These are phyloP conservation scores for Aureobasidium sp. DNA, from an alignment of 2,329 filamentous ascomycete genomes.

Conservation along the genomic window DNA sequence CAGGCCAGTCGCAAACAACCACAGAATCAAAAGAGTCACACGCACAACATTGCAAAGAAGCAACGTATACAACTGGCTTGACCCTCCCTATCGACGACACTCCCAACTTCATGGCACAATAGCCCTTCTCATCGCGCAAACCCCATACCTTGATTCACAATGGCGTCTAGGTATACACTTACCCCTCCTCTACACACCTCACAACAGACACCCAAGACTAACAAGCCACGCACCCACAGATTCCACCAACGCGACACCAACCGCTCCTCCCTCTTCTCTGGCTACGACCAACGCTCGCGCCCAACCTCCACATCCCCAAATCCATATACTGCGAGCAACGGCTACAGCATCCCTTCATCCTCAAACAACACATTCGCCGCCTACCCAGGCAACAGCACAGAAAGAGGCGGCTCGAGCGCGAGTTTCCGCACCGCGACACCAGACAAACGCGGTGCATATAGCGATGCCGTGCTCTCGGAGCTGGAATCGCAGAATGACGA, in stretches of 20 bases:
- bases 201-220: conserved; percentile 18
- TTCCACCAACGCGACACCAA: conserved; percentile 30
- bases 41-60: not conserved
- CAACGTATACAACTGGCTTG: not conserved
- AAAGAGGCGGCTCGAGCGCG: conserved; percentile 19
- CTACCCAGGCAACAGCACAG: conserved; percentile 22
- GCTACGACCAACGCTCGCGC: conserved; percentile 28
- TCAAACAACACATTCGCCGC: conserved; percentile 21
- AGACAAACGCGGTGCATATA: conserved; percentile 72
- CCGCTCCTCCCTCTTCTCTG: conserved; percentile 34
- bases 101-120: not conserved
- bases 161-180: conserved; percentile 16
- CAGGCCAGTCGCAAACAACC: not conserved
- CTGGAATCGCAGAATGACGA: conserved; percentile 92
- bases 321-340: conserved; percentile 12
- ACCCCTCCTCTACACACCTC: not conserved
- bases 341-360: conserved; percentile 6
- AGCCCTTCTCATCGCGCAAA: not conserved
- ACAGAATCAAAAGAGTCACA: not conserved
- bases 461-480: conserved; percentile 81
- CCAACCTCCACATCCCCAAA: conserved; percentile 27
- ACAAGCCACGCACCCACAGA: conserved; percentile 15
- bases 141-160: not conserved
- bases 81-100: not conserved
- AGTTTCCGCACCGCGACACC: conserved; percentile 37